Base-by-base conservation (phyloP, 2,329 filamentous ascomycete species). In the Aureobasidium sp. region DNA sequence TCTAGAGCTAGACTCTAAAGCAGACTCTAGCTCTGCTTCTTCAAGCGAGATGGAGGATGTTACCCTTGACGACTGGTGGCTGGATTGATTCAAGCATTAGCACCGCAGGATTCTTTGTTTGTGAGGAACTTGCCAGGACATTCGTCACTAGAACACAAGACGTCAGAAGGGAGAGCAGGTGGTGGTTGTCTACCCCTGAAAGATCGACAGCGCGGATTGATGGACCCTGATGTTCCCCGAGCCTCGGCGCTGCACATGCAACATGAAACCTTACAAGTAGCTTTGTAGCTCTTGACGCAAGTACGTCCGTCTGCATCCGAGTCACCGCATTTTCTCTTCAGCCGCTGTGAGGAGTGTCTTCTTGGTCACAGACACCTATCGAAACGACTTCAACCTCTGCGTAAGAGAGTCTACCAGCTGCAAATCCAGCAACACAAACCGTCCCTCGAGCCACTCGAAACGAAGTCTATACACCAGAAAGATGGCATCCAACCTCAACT, bases 141-240 rank as follows among this genome's bases (percentile, higher is more conserved):
- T 32, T 8, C 29, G 8, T 32, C 29, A 32, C 29, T 32, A 32
- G 29, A 32, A 32, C 29, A 32, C 5, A 32, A 32, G 29, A 32
- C 32, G 32, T 34, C 32, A 34, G 32, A 34, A 34, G 32, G 9
- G 32, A 32, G 29, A 32, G 29, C 29, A 32, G 29, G 8, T 34
- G 39, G 39, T n/a, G 15, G 20, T 47, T 13, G 44, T 26, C 17
- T 32, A 17, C 44, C 13, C 15, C 46, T 48, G 15, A 10, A 32
- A 42, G 52, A 55, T 55, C 52, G 52, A 55, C 52, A 53, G 52
- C 52, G 52, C 37, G 52, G 52, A 10, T 34, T 3, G 17, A 8
- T 27, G 52, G 27, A 41, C 34, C 50, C 50, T 41, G 46, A 20
- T 13, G 37, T 32, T 29, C 15, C n/a, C 27, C 26, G 26, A 10